Conservation (phyloP, 306 rosid genomes). For the Cucurbita maxima region DNA sequence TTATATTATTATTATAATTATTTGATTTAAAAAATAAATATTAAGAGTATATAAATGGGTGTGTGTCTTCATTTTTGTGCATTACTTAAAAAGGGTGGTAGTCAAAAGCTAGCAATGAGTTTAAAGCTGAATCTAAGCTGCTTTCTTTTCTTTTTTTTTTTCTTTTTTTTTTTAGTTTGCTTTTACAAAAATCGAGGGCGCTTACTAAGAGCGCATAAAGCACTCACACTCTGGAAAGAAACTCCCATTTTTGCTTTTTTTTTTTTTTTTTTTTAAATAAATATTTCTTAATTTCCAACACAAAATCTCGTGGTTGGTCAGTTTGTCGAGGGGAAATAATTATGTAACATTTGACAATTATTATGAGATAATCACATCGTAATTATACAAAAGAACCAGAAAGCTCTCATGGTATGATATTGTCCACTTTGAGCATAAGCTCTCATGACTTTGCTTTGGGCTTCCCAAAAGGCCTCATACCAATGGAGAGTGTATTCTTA, state of each 20-base stretch:
- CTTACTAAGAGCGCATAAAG: conserved; percentile 1
- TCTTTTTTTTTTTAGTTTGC: not conserved
- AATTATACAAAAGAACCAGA: too few species aligned
- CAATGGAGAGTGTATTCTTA: too few species aligned
- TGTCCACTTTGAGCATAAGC: too few species aligned
- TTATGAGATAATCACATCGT: too few species aligned
- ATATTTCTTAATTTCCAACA: not conserved
- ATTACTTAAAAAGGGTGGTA: not conserved
- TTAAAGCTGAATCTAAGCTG: conserved; percentile 4
- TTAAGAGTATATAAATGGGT: too few species aligned
- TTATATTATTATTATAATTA: too few species aligned
- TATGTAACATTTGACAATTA: too few species aligned
- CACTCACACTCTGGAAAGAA: not conserved
- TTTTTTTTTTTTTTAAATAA: not conserved
- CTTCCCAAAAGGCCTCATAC: too few species aligned
- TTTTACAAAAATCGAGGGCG: conserved; percentile 7
- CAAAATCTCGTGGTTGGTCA: not conserved
- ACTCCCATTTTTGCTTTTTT: not conserved
- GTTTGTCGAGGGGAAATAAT: not conserved
- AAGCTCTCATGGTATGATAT: too few species aligned
- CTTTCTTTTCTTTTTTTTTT: not conserved
- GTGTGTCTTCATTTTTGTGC: not conserved
- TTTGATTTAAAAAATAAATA: too few species aligned
- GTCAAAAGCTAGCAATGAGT: conserved; percentile 4
- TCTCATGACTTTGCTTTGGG: too few species aligned